Conservation (phyloP, 108 stramenopile genomes). For the Pseudonitzschia pungens region DNA sequence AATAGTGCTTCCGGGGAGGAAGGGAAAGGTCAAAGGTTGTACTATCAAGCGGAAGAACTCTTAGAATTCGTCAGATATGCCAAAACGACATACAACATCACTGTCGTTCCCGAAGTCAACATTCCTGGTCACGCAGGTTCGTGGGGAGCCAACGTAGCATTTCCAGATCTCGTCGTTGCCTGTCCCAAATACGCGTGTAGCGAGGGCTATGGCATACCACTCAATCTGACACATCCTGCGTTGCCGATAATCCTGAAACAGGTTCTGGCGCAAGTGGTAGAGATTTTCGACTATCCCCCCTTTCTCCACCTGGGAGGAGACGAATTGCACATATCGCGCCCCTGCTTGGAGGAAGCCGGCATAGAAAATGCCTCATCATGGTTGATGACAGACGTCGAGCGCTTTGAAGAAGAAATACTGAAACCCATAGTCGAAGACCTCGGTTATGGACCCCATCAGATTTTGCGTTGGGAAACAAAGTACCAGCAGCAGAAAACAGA, state of each 20-base stretch:
- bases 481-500: background rate
- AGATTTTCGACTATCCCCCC: constrained; percentile 49
- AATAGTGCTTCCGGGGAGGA: background rate
- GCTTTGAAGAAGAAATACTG: constrained; percentile 30
- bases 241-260: constrained; percentile 26
- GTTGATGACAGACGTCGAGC: constrained; percentile 9
- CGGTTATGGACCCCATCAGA: constrained; percentile 21
- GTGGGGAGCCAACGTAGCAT: constrained; percentile 28
- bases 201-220: constrained; percentile 48
- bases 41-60: constrained; percentile 34
- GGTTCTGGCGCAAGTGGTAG: constrained; percentile 37
- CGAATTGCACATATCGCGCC: constrained; percentile 33
- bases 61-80: constrained; percentile 39
- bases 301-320: constrained; percentile 50
- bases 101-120: constrained; percentile 48
- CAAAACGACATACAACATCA: constrained; percentile 24
- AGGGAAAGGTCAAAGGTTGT: background rate
- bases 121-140: constrained; percentile 50
- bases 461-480: constrained; percentile 28
- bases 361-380: constrained; percentile 1
- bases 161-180: constrained; percentile 39
- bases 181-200: constrained; percentile 45
- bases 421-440: constrained; percentile 12
- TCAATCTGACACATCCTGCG: constrained; percentile 39
- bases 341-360: constrained; percentile 43